Percentiles rank a stretch among this genome's conserved stretches.
These are phyloP conservation scores for Solanum dulcamara DNA, from an alignment of 257 asterid genomes.

Conservation along the genomic window DNA sequence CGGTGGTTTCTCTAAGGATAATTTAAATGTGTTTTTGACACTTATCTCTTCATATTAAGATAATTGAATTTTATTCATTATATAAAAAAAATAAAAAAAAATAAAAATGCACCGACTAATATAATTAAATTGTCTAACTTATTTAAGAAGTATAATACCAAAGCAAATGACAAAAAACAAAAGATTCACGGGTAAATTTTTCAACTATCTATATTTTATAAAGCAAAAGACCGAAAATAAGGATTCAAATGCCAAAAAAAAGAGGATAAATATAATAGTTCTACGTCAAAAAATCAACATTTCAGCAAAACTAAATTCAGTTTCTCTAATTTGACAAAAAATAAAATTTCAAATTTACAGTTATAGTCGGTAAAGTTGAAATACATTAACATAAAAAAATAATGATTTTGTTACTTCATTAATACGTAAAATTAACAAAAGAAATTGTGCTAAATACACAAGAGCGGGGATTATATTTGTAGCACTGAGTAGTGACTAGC, in stretches of 20 bases:
- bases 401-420: neutral
- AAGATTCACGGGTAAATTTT: neutral
- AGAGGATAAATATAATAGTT: neutral
- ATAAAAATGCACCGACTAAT: neutral
- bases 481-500: neutral
- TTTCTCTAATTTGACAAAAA: neutral
- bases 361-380: neutral
- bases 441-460: neutral
- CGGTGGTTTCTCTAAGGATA: too few relatives aligned
- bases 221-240: neutral
- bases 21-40: too few relatives aligned
- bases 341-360: neutral
- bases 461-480: neutral
- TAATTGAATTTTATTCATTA: neutral
- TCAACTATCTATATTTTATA: neutral
- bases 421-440: too few relatives aligned
- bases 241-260: neutral
- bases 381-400: too few relatives aligned
- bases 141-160: neutral
- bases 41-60: too few relatives aligned
- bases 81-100: too few relatives aligned
- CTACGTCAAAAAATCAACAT: neutral
- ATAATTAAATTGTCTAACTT: neutral
- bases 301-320: neutral
- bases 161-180: neutral